Evolutionary conservation across 495 filamentous ascomycete genomes (phyloP).

Genomic region (Penicillium mononematosum): DNA sequence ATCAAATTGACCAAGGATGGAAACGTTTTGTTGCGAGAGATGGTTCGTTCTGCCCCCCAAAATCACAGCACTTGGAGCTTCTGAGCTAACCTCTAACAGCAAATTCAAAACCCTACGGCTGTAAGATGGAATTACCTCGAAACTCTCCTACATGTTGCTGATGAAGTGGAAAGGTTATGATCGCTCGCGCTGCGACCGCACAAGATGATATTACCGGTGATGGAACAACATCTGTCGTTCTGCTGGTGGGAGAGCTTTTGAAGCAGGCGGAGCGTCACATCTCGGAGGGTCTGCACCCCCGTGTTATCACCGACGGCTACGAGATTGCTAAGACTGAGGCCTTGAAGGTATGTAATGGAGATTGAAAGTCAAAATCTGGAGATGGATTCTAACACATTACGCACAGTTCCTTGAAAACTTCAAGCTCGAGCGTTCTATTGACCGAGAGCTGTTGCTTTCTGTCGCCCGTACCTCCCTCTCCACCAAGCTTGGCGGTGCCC

Average conservation of each 20-base stretch:
- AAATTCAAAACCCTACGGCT: conserved; percentile 86
- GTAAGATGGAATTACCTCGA: conserved; percentile 46
- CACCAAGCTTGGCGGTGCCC: conserved; percentile 84
- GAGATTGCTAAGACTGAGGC: conserved; percentile 94
- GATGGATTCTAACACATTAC: conserved; percentile 17
- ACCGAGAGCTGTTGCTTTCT: conserved; percentile 89
- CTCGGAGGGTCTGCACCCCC: conserved; percentile 87
- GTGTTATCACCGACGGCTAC: conserved; percentile 96
- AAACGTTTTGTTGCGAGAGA: conserved; percentile 91
- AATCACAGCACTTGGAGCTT: conserved; percentile 4
- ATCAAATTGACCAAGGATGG: conserved; percentile 99
- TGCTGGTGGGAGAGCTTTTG: conserved; percentile 92
- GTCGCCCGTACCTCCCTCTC: conserved; percentile 93
- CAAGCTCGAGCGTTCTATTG: conserved; percentile 82
- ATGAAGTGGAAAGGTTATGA: conserved; percentile 71
- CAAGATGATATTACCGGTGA: conserved; percentile 99
- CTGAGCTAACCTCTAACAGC: conserved; percentile 46
- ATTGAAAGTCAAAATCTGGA: neutral
- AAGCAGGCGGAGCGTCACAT: conserved; percentile 98
- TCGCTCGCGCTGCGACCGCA: conserved; percentile 93
- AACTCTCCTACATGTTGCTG: conserved; percentile 24
- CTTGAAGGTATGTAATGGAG: conserved; percentile 59
- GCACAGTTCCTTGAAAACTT: conserved; percentile 87
- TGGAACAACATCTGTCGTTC: conserved; percentile 93
- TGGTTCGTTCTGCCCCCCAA: conserved; percentile 58